Evolutionary conservation across 164 flowering plant species (phyloP), one percentile per base, ranked within the genome.

Genomic region (Hamamelis virginiana): DNA sequence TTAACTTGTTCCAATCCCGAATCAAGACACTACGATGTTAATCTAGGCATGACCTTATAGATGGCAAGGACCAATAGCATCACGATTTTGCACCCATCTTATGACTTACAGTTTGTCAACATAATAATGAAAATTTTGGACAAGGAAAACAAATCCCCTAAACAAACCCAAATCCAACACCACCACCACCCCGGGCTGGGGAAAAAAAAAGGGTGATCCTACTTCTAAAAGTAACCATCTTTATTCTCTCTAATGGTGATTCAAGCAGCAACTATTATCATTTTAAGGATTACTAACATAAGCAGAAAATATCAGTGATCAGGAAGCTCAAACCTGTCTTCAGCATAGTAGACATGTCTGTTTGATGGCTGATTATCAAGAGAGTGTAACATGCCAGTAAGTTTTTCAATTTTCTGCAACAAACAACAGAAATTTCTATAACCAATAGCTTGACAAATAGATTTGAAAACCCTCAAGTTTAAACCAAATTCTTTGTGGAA

Each of bases 321-420:
- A 47, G 19, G 38, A 50, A 21, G 45, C 22, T 25, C 80, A 52
- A 52, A 87, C 98, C 97, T 85, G 80, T 91, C 91, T 75, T 89
- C 92, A 45, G 97, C 96, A 81, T 45, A 91, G 68, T 87, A 87
- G 10, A 87, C 77, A 78, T 91, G 98, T 66, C 69, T 87, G 68
- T 65, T 88, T 62, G 87, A 57, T 41, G 86, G 79, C 57, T 58
- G 82, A 69, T 75, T 75, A 79, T 82, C 91, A 64, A 85, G 74
- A 58, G 81, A 78, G 67, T 89, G 97, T 65, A 90, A 76, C 69
- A 48, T 52, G 0, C 88, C 83, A 19, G 77, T 76, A 9, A 93
- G 83, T 82, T 76, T 91, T 75, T 88, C 94, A 68, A 94, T 80
- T 94, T 91, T 94, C 97, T 91, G 85, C 73, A 62, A 44, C 16